Evolutionary conservation across 2,329 filamentous ascomycete genomes (phyloP).

Genomic region (Pseudocercospora macadamiae): DNA sequence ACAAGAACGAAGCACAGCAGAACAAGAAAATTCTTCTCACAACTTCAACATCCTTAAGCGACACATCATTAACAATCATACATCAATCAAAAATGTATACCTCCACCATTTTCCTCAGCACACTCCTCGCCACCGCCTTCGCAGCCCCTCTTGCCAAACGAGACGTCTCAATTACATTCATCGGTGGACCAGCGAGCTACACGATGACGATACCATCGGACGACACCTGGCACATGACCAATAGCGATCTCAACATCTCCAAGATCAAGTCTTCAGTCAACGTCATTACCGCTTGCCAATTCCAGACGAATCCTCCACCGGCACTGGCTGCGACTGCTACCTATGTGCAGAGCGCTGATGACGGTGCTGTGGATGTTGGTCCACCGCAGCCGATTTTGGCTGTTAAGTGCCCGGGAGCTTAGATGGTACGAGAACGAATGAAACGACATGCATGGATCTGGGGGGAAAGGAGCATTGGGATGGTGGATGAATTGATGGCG

Average conservation of each 20-base stretch:
- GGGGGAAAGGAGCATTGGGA: too few relatives aligned
- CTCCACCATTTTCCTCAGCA: slow-evolving; percentile 5
- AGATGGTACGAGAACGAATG: too few relatives aligned
- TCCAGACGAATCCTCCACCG: slow-evolving; percentile 11
- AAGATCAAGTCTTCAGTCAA: slow-evolving; percentile 6
- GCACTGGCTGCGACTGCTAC: slow-evolving; percentile 6
- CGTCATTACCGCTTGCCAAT: slow-evolving; percentile 6
- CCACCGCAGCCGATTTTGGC: slow-evolving; percentile 18
- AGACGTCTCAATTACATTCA: slow-evolving; percentile 12
- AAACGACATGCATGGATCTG: too few relatives aligned
- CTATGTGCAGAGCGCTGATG: slow-evolving; percentile 10
- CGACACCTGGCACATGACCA: not conserved
- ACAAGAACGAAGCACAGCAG: not conserved
- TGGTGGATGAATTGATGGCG: too few relatives aligned
- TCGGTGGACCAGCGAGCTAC: slow-evolving; percentile 15
- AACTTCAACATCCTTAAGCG: not conserved
- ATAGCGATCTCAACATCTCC: slow-evolving; percentile 15
- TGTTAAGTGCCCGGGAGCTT: slow-evolving; percentile 8
- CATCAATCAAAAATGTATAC: slow-evolving; percentile 17
- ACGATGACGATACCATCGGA: slow-evolving; percentile 9
- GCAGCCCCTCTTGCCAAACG: slow-evolving; percentile 8
- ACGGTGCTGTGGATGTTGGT: slow-evolving; percentile 12
- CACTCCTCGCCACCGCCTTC: slow-evolving; percentile 3
- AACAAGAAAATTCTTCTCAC: not conserved
- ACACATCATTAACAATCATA: not conserved